Conservation (phyloP, 2,329 filamentous ascomycete species). For the Westerdykella ornata region DNA sequence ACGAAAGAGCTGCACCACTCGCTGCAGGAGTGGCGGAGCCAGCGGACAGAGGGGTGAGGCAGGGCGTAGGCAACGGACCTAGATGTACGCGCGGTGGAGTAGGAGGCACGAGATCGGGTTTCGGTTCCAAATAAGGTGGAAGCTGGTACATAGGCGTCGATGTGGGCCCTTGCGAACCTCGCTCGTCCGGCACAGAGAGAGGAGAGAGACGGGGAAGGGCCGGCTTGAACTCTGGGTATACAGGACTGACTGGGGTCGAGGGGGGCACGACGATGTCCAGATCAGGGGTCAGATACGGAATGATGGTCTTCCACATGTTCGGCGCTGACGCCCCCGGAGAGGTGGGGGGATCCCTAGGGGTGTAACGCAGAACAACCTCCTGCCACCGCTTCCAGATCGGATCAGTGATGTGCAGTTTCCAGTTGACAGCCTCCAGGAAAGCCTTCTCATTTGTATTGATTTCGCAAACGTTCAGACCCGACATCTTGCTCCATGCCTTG, state of each 20-base stretch:
- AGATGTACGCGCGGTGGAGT: slow-evolving; percentile 52
- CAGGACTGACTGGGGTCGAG: slow-evolving; percentile 24
- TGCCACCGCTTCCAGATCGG: slow-evolving; percentile 88
- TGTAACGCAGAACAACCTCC: slow-evolving; percentile 81
- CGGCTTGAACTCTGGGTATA: slow-evolving; percentile 19
- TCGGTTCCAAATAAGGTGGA: slow-evolving; percentile 48
- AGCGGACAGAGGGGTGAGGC: slow-evolving; percentile 53
- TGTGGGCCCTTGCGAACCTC: slow-evolving; percentile 38
- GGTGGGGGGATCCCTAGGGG: slow-evolving; percentile 50
- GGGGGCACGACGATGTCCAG: slow-evolving; percentile 45
- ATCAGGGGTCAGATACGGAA: slow-evolving; percentile 52
- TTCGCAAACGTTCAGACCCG: slow-evolving; percentile 83
- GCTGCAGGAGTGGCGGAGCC: slow-evolving; percentile 54
- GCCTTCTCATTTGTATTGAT: slow-evolving; percentile 96
- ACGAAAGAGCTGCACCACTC: slow-evolving; percentile 47
- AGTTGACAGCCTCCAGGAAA: slow-evolving; percentile 83
- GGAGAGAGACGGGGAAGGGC: slow-evolving; percentile 18
- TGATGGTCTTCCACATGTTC: slow-evolving; percentile 44
- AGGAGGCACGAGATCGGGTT: slow-evolving; percentile 43
- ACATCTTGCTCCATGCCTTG: slow-evolving; percentile 98
- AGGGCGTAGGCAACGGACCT: slow-evolving; percentile 54
- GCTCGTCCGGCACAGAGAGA: slow-evolving; percentile 14
- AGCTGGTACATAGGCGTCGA: slow-evolving; percentile 39
- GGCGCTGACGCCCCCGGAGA: slow-evolving; percentile 34
- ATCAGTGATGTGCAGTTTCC: slow-evolving; percentile 91